Percentiles rank a stretch among this genome's conserved stretches.
Evolutionary conservation across 768 basidiomycete genomes (phyloP).

Genomic region (Xanthoconium purpureum): DNA sequence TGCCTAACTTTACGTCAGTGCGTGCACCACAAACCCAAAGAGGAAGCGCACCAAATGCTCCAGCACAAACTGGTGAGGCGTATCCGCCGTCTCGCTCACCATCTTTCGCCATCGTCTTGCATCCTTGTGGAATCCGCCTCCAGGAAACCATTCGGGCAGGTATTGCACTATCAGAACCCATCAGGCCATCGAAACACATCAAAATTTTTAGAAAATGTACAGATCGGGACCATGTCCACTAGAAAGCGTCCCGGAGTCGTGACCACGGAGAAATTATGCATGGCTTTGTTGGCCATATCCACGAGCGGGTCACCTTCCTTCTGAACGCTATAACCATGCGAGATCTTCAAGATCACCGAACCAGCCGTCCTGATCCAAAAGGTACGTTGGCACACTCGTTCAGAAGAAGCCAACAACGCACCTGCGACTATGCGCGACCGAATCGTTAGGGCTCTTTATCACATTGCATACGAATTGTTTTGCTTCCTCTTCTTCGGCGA

Average conservation of each 20-base stretch:
- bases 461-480: slow-evolving; percentile 4
- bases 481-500: slow-evolving; percentile 1
- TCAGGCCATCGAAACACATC: neutral
- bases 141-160: slow-evolving; percentile 24
- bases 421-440: slow-evolving; percentile 6
- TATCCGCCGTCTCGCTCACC: neutral
- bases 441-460: neutral
- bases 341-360: slow-evolving; percentile 33
- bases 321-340: slow-evolving; percentile 36
- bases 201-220: neutral
- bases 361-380: slow-evolving; percentile 30
- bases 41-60: slow-evolving; percentile 12
- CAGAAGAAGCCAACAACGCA: neutral
- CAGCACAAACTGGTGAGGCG: slow-evolving; percentile 7
- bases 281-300: slow-evolving; percentile 23
- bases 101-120: slow-evolving; percentile 3
- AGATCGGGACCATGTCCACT: slow-evolving; percentile 8
- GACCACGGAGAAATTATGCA: slow-evolving; percentile 9
- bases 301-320: slow-evolving; percentile 33
- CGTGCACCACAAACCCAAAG: neutral
- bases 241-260: slow-evolving; percentile 8
- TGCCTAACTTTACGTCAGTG: neutral
- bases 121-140: slow-evolving; percentile 16
- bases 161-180: slow-evolving; percentile 7
- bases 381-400: neutral